phyloP scores from a whole-genome alignment of 2,329 filamentous ascomycete genomes.

The Exophiala calicioides region DNA sequence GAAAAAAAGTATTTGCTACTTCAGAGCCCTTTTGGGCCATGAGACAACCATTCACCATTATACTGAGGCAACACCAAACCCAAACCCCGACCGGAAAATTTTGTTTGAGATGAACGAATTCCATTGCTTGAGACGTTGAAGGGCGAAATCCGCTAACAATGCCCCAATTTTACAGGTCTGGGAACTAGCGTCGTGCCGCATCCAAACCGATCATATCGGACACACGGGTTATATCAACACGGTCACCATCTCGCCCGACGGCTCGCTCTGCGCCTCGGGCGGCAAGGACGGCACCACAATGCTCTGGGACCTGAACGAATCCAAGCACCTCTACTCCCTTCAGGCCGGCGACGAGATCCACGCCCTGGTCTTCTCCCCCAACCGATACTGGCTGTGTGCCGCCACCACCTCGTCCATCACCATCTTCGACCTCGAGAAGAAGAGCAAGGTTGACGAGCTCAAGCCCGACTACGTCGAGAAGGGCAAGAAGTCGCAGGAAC shows the following conservation, averaged over 20 bases:
- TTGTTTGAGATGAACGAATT: no score
- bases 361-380: slow-evolving; percentile 99
- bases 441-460: slow-evolving; percentile 82
- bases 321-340: slow-evolving; percentile 99
- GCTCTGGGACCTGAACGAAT: slow-evolving; percentile 99
- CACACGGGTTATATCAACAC: slow-evolving; percentile 99
- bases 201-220: slow-evolving; percentile 99
- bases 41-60: slow-evolving; percentile 95
- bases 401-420: slow-evolving; percentile 97
- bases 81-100: neutral
- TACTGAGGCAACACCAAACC: slow-evolving; percentile 65
- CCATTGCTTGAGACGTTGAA: neutral
- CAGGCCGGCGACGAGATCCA: slow-evolving; percentile 99
- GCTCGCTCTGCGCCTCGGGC: slow-evolving; percentile 97
- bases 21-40: slow-evolving; percentile 93
- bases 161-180: slow-evolving; percentile 70
- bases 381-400: slow-evolving; percentile 99
- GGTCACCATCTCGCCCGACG: slow-evolving; percentile 99
- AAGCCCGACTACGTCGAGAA: slow-evolving; percentile 96
- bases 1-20: slow-evolving; percentile 99
- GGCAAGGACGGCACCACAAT: slow-evolving; percentile 99
- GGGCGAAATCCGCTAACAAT: slow-evolving; percentile 32
- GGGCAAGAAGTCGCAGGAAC: slow-evolving; percentile 98
- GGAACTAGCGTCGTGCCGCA: slow-evolving; percentile 98
- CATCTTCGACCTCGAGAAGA: slow-evolving; percentile 99